Evolutionary conservation across 345 rosid species (phyloP), one percentile per base, ranked within the genome.

Genomic region (Anacardium occidentale): DNA sequence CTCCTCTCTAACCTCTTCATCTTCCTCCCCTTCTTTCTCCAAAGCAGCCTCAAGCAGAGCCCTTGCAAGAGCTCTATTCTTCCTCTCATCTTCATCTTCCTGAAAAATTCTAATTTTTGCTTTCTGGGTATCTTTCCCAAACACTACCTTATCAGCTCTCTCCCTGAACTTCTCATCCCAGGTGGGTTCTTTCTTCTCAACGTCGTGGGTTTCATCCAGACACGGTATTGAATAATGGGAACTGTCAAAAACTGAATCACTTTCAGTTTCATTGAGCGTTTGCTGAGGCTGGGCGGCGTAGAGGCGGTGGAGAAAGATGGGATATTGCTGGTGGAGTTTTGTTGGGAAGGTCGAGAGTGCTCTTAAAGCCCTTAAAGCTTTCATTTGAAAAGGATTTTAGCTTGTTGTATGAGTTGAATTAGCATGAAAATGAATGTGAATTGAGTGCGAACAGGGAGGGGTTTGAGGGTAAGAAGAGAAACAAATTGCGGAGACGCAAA

Each of bases 41-140:
- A 95, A 71, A 4, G 99, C 98, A 20, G 96, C 96, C 77, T 84
- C 84, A 40, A 95, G 90, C 67, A 92, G 80, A 44, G 93, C 85
- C 83, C 77, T 89, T 0, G 98, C 97, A 3, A 95, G 87, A 72
- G 81, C 44, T 76, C 97, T 85, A 17, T 83, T 73, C 74, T 79
- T 79, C 73, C 75, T 81, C 47, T 86, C 86, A 14, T 83, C 87
- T 62, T 88, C 88, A 10, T 86, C 83, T 3, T 75, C 83, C 71
- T 76, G 69, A 56, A 45, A 20, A 45, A 42, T 6, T 48, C 66
- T 77, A 62, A 75, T 11, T 56, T 82, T 77, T 58, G 71, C 73
- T 20, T 75, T 81, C 50, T 59, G 83, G 57, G 84, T 60, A 63
- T 82, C 89, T 66, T 78, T 59, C 56, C 83, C 83, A 45, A 90